phyloP scores from a whole-genome alignment of 2,329 filamentous ascomycete species.

The Dryadomyces sulphureus region DNA sequence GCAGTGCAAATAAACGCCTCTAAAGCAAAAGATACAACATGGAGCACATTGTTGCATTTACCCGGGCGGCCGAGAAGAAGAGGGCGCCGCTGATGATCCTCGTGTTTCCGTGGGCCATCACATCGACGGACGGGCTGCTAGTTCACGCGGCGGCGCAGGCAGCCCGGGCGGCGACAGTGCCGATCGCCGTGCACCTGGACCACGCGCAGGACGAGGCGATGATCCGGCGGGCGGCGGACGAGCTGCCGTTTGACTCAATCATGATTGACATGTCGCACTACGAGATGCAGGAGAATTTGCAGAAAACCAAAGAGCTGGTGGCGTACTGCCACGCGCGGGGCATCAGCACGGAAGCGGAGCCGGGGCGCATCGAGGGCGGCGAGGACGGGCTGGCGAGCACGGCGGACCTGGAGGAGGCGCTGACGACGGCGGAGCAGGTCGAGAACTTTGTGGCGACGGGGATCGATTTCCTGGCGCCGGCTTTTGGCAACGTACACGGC shows the following conservation, averaged over 20 bases:
- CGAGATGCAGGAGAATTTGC: slow-evolving; percentile 55
- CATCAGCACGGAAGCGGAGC: slow-evolving; percentile 57
- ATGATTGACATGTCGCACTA: slow-evolving; percentile 68
- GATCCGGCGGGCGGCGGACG: slow-evolving; percentile 36
- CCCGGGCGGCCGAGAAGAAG: slow-evolving; percentile 34
- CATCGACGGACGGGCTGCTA: slow-evolving; percentile 39
- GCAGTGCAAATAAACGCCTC: too few relatives aligned
- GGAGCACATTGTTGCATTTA: slow-evolving; percentile 42
- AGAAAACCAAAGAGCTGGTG: slow-evolving; percentile 46
- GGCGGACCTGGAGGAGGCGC: slow-evolving; percentile 42
- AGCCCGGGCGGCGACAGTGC: slow-evolving; percentile 34
- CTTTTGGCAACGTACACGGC: slow-evolving; percentile 55
- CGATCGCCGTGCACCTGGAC: slow-evolving; percentile 44
- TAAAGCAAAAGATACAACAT: slow-evolving; percentile 36
- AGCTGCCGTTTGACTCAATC: slow-evolving; percentile 47
- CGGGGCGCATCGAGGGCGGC: slow-evolving; percentile 49
- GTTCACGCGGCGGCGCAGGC: slow-evolving; percentile 36
- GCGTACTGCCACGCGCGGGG: slow-evolving; percentile 47
- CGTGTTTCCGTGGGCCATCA: slow-evolving; percentile 56
- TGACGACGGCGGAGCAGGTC: slow-evolving; percentile 49
- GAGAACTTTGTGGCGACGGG: slow-evolving; percentile 49
- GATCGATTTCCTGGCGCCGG: slow-evolving; percentile 52
- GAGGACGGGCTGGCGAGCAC: slow-evolving; percentile 56
- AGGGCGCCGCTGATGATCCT: slow-evolving; percentile 52
- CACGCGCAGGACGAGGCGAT: slow-evolving; percentile 44